These are phyloP conservation scores for Quercus engelmannii DNA, from an alignment of 306 rosid genomes.

Conservation along the genomic window DNA sequence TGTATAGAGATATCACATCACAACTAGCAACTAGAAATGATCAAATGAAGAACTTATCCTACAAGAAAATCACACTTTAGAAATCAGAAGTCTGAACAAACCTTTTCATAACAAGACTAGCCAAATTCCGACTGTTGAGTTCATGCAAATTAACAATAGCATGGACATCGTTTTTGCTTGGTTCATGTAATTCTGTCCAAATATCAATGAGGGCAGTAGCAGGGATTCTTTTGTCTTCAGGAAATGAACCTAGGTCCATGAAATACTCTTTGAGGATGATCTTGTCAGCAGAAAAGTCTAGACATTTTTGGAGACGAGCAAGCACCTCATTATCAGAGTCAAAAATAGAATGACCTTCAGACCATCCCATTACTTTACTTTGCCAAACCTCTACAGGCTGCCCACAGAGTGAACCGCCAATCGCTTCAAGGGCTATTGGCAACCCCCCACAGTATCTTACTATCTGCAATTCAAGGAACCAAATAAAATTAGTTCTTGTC, in stretches of 20 bases:
- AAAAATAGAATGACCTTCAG: constrained; percentile 8
- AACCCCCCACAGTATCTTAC: constrained; percentile 22
- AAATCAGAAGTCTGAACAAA: not conserved
- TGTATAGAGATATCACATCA: too few relatives aligned
- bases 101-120: constrained; percentile 28
- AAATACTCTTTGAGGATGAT: constrained; percentile 28
- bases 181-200: constrained; percentile 19
- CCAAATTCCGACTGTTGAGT: constrained; percentile 14
- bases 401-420: constrained; percentile 21
- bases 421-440: constrained; percentile 27
- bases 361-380: constrained; percentile 8
- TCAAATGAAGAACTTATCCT: too few relatives aligned
- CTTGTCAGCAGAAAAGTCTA: constrained; percentile 23
- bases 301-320: constrained; percentile 16
- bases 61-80: too few relatives aligned
- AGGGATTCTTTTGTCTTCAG: constrained; percentile 33
- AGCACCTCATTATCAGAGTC: constrained; percentile 19
- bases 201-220: constrained; percentile 33
- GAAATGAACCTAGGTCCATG: constrained; percentile 41
- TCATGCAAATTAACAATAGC: constrained; percentile 9
- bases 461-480: constrained; percentile 19
- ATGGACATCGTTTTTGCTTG: constrained; percentile 9
- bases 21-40: too few relatives aligned
- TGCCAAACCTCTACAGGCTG: constrained; percentile 18
- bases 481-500: not conserved